A percentile compares a stretch with the other conserved stretches of the same genome.
Evolutionary conservation across 2,329 filamentous ascomycete species (phyloP).

Genomic region (Alternaria infectoria): DNA sequence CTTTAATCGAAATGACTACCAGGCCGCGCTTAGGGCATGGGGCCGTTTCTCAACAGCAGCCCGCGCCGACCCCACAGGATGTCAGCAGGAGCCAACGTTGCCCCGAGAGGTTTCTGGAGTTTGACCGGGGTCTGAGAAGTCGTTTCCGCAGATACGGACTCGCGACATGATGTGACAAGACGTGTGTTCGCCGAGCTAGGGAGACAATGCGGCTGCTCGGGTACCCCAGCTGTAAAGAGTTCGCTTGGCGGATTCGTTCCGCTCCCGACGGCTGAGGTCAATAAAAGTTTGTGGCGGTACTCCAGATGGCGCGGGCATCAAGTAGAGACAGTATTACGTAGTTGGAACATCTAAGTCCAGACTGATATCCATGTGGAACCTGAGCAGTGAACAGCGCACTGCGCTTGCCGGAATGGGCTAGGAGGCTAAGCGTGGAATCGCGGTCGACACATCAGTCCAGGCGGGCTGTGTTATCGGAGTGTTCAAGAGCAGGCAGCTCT

Average conservation of each 20-base stretch:
- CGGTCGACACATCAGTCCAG: background rate
- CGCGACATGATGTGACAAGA: background rate
- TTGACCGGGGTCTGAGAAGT: background rate
- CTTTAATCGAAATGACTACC: slow-evolving; percentile 9
- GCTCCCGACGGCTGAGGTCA: background rate
- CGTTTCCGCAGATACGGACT: background rate
- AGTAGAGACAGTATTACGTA: background rate
- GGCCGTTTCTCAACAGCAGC: slow-evolving; percentile 6
- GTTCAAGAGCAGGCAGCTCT: background rate
- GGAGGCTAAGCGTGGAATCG: background rate
- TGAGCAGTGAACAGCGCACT: background rate
- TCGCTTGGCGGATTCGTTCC: background rate
- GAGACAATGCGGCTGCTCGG: slow-evolving; percentile 1
- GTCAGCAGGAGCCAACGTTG: slow-evolving; percentile 5
- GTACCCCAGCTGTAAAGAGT: slow-evolving; percentile 5
- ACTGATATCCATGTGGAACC: background rate
- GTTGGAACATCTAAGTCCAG: background rate
- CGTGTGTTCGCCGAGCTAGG: background rate
- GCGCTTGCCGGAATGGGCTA: background rate
- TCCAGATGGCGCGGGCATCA: background rate
- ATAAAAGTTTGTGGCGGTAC: background rate
- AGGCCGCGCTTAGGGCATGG: slow-evolving; percentile 3
- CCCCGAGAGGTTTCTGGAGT: background rate
- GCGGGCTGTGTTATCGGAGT: background rate
- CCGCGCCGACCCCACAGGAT: background rate